Conservation (phyloP, 495 filamentous ascomycete genomes). For the Rostrohypoxylon terebratum region DNA sequence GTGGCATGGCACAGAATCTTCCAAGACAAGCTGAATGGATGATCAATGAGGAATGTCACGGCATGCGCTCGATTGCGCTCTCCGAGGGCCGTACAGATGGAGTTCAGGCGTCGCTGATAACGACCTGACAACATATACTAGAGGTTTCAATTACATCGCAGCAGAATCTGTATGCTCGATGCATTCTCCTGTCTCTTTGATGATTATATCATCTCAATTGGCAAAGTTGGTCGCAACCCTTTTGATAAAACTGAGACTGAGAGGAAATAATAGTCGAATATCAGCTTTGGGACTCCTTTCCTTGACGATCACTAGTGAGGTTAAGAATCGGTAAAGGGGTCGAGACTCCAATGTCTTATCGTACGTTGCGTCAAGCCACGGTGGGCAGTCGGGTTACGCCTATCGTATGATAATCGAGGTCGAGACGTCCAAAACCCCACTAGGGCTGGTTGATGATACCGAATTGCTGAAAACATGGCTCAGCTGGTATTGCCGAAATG, state of each 20-base stretch:
- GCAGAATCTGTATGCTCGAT: neutral
- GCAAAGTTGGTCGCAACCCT: neutral
- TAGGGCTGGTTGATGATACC: neutral
- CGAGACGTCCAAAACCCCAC: neutral
- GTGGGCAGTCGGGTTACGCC: conserved; percentile 24
- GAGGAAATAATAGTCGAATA: neutral
- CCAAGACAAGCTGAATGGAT: neutral
- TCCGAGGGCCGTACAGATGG: neutral
- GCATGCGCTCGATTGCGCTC: neutral
- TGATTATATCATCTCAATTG: neutral
- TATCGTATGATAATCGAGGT: conserved; percentile 29
- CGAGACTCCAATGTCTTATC: conserved; percentile 7
- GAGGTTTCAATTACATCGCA: neutral
- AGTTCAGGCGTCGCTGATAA: no score
- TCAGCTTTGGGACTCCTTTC: neutral
- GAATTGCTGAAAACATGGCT: neutral
- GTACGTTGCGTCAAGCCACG: conserved; percentile 35
- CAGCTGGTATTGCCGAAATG: neutral
- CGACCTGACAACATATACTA: neutral
- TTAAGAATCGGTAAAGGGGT: conserved; percentile 1
- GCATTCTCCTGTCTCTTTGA: neutral
- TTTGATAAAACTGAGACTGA: neutral
- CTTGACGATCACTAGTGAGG: neutral
- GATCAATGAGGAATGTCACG: neutral
- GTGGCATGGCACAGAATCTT: neutral